Conservation (phyloP, 495 filamentous ascomycete genomes). For the Amorphotheca resinae region DNA sequence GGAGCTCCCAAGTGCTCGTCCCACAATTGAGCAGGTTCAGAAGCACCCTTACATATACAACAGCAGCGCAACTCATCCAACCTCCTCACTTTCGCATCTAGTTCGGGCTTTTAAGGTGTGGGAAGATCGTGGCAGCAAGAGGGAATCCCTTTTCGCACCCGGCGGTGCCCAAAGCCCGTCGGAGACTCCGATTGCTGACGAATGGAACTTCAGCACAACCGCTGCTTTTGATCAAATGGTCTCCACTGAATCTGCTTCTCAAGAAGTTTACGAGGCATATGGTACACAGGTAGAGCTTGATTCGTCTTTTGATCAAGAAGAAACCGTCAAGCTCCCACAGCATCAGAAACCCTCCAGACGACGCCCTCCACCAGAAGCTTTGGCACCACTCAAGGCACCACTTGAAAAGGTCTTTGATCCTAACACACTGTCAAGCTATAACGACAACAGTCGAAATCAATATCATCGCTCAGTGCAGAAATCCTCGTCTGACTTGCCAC, state of each 20-base stretch:
- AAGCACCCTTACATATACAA: constrained; percentile 49
- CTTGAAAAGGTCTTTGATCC: constrained; percentile 45
- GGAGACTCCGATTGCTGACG: constrained; percentile 37
- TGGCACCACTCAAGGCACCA: constrained; percentile 32
- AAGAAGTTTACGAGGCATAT: constrained; percentile 39
- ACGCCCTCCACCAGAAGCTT: constrained; percentile 36
- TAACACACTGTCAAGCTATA: constrained; percentile 41
- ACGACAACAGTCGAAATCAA: constrained; percentile 39
- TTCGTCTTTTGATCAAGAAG: constrained; percentile 29
- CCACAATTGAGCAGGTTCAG: constrained; percentile 53
- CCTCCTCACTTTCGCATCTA: constrained; percentile 52
- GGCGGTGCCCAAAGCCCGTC: constrained; percentile 58
- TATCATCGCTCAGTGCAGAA: constrained; percentile 29
- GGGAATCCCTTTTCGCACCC: constrained; percentile 68
- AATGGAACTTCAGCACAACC: constrained; percentile 90
- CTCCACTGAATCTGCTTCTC: constrained; percentile 29
- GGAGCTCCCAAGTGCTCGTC: constrained; percentile 59
- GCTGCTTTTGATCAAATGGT: constrained; percentile 63
- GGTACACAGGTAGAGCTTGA: constrained; percentile 32
- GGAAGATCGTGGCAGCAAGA: constrained; percentile 72
- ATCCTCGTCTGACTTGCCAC: constrained; percentile 36
- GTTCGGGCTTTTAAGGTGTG: constrained; percentile 74
- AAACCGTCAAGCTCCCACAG: constrained; percentile 24
- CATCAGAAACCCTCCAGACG: constrained; percentile 28
- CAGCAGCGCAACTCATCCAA: constrained; percentile 55